Conservation (phyloP, 768 basidiomycete genomes). For the Mycena leptocephala region DNA sequence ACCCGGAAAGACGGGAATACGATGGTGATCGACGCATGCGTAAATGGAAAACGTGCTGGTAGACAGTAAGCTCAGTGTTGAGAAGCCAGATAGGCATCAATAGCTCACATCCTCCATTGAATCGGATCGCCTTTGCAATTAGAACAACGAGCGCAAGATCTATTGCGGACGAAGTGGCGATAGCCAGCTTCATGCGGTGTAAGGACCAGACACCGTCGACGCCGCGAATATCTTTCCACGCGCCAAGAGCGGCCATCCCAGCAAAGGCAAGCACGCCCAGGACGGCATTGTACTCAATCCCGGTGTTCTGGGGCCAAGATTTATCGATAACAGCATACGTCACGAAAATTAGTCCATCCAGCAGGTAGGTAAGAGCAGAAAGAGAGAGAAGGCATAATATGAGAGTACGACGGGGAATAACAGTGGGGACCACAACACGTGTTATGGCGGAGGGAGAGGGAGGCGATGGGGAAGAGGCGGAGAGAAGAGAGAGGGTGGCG, state of each 20-base stretch:
- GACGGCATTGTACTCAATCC: constrained; percentile 78
- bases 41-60: constrained; percentile 60
- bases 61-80: constrained; percentile 30
- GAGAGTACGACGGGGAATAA: constrained; percentile 81
- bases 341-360: constrained; percentile 85
- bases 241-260: constrained; percentile 81
- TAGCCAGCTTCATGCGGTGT: constrained; percentile 69
- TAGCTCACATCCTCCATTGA: constrained; percentile 52
- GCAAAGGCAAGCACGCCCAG: constrained; percentile 80
- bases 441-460: constrained; percentile 78
- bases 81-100: constrained; percentile 23
- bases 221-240: constrained; percentile 85
- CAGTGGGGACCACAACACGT: constrained; percentile 81
- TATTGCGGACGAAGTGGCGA: constrained; percentile 68
- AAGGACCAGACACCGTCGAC: constrained; percentile 79
- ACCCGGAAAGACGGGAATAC: constrained; percentile 78
- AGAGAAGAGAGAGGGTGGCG: constrained; percentile 72
- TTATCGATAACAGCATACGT: constrained; percentile 76
- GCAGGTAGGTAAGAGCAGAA: constrained; percentile 79
- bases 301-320: constrained; percentile 75
- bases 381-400: constrained; percentile 84
- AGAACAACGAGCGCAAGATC: constrained; percentile 76
- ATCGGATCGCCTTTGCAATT: constrained; percentile 60
- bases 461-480: constrained; percentile 57
- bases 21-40: constrained; percentile 23